Conservation (phyloP, 2,329 filamentous ascomycete genomes). For the Xylaria sp. region DNA sequence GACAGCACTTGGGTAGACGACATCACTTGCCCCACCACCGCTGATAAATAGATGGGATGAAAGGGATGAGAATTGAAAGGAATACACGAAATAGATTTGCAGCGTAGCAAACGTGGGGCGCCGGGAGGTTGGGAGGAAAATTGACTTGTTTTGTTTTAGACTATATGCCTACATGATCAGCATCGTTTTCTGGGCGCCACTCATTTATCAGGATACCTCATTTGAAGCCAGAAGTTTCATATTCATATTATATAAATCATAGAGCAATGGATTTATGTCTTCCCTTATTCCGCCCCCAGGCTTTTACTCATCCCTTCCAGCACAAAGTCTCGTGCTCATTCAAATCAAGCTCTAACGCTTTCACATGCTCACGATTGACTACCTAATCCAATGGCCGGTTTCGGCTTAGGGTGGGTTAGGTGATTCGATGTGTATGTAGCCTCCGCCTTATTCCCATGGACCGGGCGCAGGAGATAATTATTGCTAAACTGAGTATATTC, state of each 20-base stretch:
- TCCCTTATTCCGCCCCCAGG: neutral
- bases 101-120: neutral
- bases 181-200: neutral
- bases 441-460: neutral
- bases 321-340: neutral
- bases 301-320: neutral
- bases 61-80: neutral
- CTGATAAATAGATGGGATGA: neutral
- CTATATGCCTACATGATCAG: neutral
- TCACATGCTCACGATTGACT: neutral
- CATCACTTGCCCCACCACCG: constrained; percentile 18
- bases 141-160: constrained; percentile 10
- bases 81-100: neutral
- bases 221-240: neutral
- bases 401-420: too few species aligned
- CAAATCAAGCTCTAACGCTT: neutral
- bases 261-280: neutral
- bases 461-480: neutral
- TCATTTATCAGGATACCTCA: neutral
- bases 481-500: constrained; percentile 3
- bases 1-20: constrained; percentile 13
- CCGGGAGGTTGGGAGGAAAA: neutral
- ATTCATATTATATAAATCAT: neutral
- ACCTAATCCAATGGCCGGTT: neutral
- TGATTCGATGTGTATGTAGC: too few species aligned